These are phyloP conservation scores for Backusella luteola DNA, from an alignment of 192 early-diverging fungal species.

Conservation along the genomic window DNA sequence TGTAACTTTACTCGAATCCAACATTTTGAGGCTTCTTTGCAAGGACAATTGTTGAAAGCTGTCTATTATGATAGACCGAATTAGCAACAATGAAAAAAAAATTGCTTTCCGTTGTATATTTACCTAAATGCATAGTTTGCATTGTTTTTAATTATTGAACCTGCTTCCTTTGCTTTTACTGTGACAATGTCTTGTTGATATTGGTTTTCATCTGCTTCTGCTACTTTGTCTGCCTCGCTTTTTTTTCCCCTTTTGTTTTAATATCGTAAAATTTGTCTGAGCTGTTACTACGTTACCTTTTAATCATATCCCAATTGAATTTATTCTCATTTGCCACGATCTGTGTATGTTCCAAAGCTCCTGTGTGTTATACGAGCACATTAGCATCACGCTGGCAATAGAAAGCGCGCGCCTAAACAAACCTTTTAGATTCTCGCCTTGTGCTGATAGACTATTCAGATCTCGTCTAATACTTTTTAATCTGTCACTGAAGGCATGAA, in stretches of 20 bases:
- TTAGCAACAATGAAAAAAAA: neutral
- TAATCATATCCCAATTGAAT: slow-evolving; percentile 16
- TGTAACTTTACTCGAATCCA: neutral
- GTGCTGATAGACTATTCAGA: slow-evolving; percentile 7
- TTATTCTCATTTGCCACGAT: neutral
- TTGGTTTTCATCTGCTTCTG: slow-evolving; percentile 1
- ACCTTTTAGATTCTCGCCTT: slow-evolving; percentile 18
- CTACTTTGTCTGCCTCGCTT: slow-evolving; percentile 14
- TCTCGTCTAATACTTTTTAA: slow-evolving; percentile 19
- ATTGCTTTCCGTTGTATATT: neutral
- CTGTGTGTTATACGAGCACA: slow-evolving; percentile 1
- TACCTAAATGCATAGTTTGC: slow-evolving; percentile 19
- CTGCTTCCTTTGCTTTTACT: slow-evolving; percentile 14
- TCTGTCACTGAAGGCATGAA: slow-evolving; percentile 14
- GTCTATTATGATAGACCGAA: neutral
- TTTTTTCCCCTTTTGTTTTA: neutral
- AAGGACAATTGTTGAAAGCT: slow-evolving; percentile 18
- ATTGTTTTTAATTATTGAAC: slow-evolving; percentile 9
- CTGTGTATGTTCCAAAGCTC: slow-evolving; percentile 15
- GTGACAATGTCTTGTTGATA: neutral
- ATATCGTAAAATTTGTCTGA: neutral
- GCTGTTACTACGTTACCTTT: slow-evolving; percentile 4
- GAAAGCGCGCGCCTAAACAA: neutral
- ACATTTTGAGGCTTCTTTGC: neutral
- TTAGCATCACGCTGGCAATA: neutral